Base-by-base conservation (phyloP, 1,139 yeast species). In the Saccharomyces hybrid region DNA sequence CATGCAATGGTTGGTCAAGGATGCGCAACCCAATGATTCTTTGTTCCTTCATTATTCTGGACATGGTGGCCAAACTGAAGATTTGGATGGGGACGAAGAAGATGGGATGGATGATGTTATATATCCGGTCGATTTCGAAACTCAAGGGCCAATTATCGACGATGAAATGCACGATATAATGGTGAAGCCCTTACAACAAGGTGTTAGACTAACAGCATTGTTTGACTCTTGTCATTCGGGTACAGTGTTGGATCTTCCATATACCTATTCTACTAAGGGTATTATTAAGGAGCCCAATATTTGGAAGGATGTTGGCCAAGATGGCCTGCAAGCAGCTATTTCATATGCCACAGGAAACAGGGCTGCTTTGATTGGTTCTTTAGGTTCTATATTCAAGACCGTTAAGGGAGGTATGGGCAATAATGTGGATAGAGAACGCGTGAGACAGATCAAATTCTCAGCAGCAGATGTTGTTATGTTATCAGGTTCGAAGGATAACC, bases 171-270 rank as follows among this genome's bases (percentile, higher is more conserved):
- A 91, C 69, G 88, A 79, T 52, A 80, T 86, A 53, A 76, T 91
- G 83, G 97, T 91, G 27, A 78, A 76, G 59, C 82, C 89, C 0
- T 77, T 91, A 61, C 88, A 84, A 30, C 81, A 85, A 1, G 97
- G 98, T 48, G 88, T 90, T 56, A 79, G 95, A 60, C 77, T 91
- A 60, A 91, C 97, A 2, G 96, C 96, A 0, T 75, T 91, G 61
- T 90, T 84, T 66, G 98, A 91, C 72, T 86, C 95, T 25, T 91
- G 98, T 69, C 98, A 91, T 69, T 87, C 96, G 1, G 98, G 97
- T 30, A 85, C 97, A 3, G 95, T 84, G 0, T 73, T 91, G 65
- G 98, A 91, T 70, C 75, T 91, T 61, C 98, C 98, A 1, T 91
- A 84, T 66, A 82, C 85, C 51, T 91, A 91, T 72, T 84, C 95